Conservation (phyloP, 495 filamentous ascomycete genomes). For the Wilcoxina mikolae region DNA sequence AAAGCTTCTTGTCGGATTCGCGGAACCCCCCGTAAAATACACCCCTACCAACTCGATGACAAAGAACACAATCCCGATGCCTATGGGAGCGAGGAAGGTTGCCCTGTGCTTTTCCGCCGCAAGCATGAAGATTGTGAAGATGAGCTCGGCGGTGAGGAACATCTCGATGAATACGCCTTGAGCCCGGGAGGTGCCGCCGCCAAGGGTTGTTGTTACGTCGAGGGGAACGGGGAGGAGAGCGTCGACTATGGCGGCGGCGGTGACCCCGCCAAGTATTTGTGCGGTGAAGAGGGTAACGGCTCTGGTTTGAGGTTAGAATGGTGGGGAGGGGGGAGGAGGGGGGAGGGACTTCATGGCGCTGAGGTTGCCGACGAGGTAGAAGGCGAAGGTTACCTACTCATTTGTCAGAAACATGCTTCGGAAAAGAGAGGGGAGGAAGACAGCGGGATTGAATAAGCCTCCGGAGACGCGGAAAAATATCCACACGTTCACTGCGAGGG, state of each 20-base stretch:
- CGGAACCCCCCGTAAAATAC: slow-evolving; percentile 54
- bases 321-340: too few relatives aligned
- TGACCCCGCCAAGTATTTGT: slow-evolving; percentile 44
- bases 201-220: slow-evolving; percentile 34
- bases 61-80: slow-evolving; percentile 42
- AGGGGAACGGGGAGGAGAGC: slow-evolving; percentile 40
- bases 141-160: slow-evolving; percentile 40
- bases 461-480: slow-evolving; percentile 52
- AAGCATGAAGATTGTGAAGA: slow-evolving; percentile 46
- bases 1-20: slow-evolving; percentile 60
- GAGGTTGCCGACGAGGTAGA: slow-evolving; percentile 37
- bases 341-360: too few relatives aligned
- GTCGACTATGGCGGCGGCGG: slow-evolving; percentile 38
- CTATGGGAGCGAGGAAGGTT: slow-evolving; percentile 41
- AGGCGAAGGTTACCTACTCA: slow-evolving; percentile 35
- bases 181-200: slow-evolving; percentile 30
- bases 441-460: slow-evolving; percentile 52
- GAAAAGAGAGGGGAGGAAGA: slow-evolving; percentile 13
- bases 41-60: slow-evolving; percentile 43
- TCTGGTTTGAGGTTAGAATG: too few relatives aligned
- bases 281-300: slow-evolving; percentile 37
- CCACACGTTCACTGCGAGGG: slow-evolving; percentile 54
- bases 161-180: slow-evolving; percentile 45
- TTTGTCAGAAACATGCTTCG: not conserved
- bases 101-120: slow-evolving; percentile 33